These are phyloP conservation scores for Gossypium schwendimanii DNA, from an alignment of 441 rosid genomes.

Conservation along the genomic window DNA sequence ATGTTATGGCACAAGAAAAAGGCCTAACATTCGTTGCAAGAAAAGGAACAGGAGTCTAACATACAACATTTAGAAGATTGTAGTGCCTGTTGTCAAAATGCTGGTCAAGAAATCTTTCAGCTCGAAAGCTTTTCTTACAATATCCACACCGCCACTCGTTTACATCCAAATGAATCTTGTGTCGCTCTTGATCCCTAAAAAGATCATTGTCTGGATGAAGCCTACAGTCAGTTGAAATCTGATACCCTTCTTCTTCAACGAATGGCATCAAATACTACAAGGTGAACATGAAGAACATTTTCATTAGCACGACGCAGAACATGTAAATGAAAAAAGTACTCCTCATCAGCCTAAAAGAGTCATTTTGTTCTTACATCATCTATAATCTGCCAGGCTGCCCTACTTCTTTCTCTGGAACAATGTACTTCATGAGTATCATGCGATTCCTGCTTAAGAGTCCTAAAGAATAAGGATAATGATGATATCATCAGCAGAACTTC, in stretches of 20 bases:
- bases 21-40: slow-evolving; percentile 2
- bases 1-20: neutral
- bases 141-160: slow-evolving; percentile 90
- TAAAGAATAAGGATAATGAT: slow-evolving; percentile 20
- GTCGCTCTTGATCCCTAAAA: slow-evolving; percentile 83
- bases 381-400: slow-evolving; percentile 72
- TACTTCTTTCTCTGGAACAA: slow-evolving; percentile 87
- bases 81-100: slow-evolving; percentile 73
- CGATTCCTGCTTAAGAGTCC: slow-evolving; percentile 37
- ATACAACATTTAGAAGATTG: slow-evolving; percentile 76
- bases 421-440: slow-evolving; percentile 52
- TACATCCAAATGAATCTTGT: slow-evolving; percentile 68
- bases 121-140: slow-evolving; percentile 86
- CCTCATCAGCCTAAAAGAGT: neutral
- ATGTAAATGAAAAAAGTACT: neutral
- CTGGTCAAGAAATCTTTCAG: slow-evolving; percentile 78
- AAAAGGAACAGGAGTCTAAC: slow-evolving; percentile 28
- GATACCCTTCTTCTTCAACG: slow-evolving; percentile 62
- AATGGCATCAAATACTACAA: slow-evolving; percentile 81
- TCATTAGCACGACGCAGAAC: neutral
- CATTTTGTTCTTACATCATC: slow-evolving; percentile 49
- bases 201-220: slow-evolving; percentile 80
- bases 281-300: slow-evolving; percentile 9
- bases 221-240: slow-evolving; percentile 57
- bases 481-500: neutral